These are phyloP conservation scores for Beverwykella pulmonaria DNA, from an alignment of 495 filamentous ascomycete genomes.

Conservation along the genomic window DNA sequence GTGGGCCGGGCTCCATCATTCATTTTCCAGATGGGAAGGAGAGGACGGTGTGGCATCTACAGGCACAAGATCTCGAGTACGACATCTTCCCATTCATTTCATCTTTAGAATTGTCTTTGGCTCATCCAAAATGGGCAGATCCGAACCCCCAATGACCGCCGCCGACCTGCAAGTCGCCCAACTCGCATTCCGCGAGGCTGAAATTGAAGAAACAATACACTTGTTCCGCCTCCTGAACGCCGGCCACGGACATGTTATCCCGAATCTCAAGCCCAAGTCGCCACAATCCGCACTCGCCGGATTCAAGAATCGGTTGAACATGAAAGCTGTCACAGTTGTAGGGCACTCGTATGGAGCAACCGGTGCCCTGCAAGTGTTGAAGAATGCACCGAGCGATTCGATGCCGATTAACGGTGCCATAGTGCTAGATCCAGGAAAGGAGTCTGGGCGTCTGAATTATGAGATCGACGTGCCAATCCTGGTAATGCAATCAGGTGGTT, in stretches of 20 bases:
- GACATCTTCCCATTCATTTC: neutral
- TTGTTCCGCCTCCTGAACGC: slow-evolving; percentile 51
- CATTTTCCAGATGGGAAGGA: slow-evolving; percentile 39
- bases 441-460: slow-evolving; percentile 54
- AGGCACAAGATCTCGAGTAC: slow-evolving; percentile 31
- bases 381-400: slow-evolving; percentile 18
- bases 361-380: slow-evolving; percentile 53
- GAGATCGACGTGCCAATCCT: slow-evolving; percentile 55
- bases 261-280: slow-evolving; percentile 35
- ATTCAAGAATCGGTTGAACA: slow-evolving; percentile 46
- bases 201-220: slow-evolving; percentile 54
- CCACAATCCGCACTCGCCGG: slow-evolving; percentile 34
- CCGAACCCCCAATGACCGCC: slow-evolving; percentile 21
- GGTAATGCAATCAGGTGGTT: slow-evolving; percentile 56
- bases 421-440: slow-evolving; percentile 49
- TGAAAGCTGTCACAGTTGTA: slow-evolving; percentile 49
- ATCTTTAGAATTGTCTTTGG: neutral
- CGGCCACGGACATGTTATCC: slow-evolving; percentile 47
- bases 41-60: slow-evolving; percentile 38
- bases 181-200: slow-evolving; percentile 56
- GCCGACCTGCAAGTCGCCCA: slow-evolving; percentile 50
- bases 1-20: slow-evolving; percentile 53
- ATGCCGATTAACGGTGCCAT: slow-evolving; percentile 39
- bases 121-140: neutral
- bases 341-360: slow-evolving; percentile 61